These are phyloP conservation scores for Tuber indicum DNA, from an alignment of 495 filamentous ascomycete species.

Conservation along the genomic window DNA sequence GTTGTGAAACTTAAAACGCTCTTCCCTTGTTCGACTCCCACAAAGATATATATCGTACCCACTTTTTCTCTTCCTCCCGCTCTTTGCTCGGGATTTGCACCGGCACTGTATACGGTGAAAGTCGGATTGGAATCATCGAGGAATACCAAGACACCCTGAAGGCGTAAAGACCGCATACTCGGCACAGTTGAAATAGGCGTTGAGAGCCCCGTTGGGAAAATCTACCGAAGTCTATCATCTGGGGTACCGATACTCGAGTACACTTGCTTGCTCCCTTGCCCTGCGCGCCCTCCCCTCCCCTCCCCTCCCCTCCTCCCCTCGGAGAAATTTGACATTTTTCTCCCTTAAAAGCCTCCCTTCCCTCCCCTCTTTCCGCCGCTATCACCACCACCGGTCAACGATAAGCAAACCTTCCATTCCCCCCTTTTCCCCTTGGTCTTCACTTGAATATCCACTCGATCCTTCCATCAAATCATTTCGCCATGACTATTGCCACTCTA, in stretches of 20 bases:
- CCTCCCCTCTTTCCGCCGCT: neutral
- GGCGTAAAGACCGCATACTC: neutral
- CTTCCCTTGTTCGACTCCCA: neutral
- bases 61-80: neutral
- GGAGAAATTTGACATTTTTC: neutral
- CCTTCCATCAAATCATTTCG: neutral
- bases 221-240: neutral
- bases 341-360: neutral
- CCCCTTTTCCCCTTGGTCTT: neutral
- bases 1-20: neutral
- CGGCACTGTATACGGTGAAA: neutral
- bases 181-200: neutral
- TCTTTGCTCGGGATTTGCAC: neutral
- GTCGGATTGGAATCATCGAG: neutral
- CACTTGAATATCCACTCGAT: neutral
- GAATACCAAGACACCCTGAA: neutral
- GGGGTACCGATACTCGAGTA: neutral
- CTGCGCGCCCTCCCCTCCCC: neutral
- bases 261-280: neutral
- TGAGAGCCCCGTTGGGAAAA: neutral
- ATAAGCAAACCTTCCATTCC: neutral
- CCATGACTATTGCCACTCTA: slow-evolving; percentile 27
- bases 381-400: neutral
- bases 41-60: neutral
- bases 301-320: neutral